A percentile compares a stretch with the other conserved stretches of the same genome.
These are phyloP conservation scores for Hypoxylon rickii DNA, from an alignment of 495 filamentous ascomycete genomes.

Conservation along the genomic window DNA sequence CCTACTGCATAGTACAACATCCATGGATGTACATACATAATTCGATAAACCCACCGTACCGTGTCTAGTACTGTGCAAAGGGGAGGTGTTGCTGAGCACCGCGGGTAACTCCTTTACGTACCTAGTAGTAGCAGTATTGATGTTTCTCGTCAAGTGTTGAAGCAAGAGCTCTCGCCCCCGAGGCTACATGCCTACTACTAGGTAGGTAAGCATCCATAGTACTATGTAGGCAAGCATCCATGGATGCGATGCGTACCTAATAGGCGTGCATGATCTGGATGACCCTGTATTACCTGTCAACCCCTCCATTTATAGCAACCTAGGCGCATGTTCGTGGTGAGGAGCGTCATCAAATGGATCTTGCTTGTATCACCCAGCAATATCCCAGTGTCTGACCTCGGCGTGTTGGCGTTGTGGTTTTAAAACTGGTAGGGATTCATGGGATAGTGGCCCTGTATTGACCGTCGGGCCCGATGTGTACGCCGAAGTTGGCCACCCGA, in stretches of 20 bases:
- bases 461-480: constrained; percentile 26
- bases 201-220: neutral
- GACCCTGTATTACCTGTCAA: constrained; percentile 20
- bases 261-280: constrained; percentile 32
- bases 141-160: too few relatives aligned
- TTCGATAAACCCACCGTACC: too few relatives aligned
- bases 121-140: too few relatives aligned
- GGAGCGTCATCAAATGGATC: constrained; percentile 16
- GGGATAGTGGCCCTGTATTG: constrained; percentile 16
- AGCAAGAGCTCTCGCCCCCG: too few relatives aligned
- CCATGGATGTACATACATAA: neutral
- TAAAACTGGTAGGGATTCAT: constrained; percentile 13
- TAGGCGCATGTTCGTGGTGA: constrained; percentile 1
- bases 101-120: too few relatives aligned
- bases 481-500: constrained; percentile 23
- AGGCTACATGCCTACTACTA: neutral
- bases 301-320: constrained; percentile 29
- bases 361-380: constrained; percentile 17
- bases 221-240: neutral
- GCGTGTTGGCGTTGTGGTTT: constrained; percentile 1
- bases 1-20: neutral
- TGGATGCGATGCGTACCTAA: constrained; percentile 6
- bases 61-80: too few relatives aligned
- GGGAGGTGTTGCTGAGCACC: too few relatives aligned
- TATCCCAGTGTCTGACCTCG: constrained; percentile 15